Base-by-base conservation (phyloP, 441 rosid genomes). In the Gossypium davidsonii region DNA sequence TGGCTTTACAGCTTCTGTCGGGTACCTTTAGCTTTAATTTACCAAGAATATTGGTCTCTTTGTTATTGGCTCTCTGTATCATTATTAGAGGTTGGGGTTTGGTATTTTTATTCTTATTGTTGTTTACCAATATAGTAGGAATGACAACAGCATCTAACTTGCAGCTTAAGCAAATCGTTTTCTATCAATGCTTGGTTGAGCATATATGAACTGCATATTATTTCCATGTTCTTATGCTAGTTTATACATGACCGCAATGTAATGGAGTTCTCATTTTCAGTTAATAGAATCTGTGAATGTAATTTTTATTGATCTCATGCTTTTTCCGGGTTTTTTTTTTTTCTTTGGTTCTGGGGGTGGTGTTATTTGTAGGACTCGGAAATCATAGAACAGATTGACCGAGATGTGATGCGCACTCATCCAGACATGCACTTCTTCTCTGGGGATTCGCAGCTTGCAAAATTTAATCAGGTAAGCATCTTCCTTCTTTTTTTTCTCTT, bases 351-450 rank as follows among this genome's bases (percentile, higher is more conserved):
- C 39, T 49, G 53, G 14, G 28, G n/a, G 3, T 1, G 20, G 44
- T 39, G 23, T 6, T 28, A 49, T 67, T 10, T 73, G 58, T 76
- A 95, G 99, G 98, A 95, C 74, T 70, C 91, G 7, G 99, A 90
- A 83, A 89, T 91, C 79, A 86, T 91, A 42, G 99, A 95, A 71
- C 99, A 95, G 81, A 95, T 95, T 83, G 95, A 95, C 72, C 86
- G 88, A 77, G 98, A 95, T 83, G 99, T 95, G 68, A 91, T 83
- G 77, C 94, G 98, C 61, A 95, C 99, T 71, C 99, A 95, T 85
- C 99, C 99, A 46, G 98, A 93, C 75, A 81, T 95, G 84, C 89
- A 85, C 66, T 95, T 95, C 78, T 95, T 95, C 87, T 95, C 90
- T 28, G 94, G 89, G 69, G 99, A 92, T 42, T 84, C 93, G 3